phyloP scores from a whole-genome alignment of 768 basidiomycete genomes.

The Omphalotus guepiniiformis region DNA sequence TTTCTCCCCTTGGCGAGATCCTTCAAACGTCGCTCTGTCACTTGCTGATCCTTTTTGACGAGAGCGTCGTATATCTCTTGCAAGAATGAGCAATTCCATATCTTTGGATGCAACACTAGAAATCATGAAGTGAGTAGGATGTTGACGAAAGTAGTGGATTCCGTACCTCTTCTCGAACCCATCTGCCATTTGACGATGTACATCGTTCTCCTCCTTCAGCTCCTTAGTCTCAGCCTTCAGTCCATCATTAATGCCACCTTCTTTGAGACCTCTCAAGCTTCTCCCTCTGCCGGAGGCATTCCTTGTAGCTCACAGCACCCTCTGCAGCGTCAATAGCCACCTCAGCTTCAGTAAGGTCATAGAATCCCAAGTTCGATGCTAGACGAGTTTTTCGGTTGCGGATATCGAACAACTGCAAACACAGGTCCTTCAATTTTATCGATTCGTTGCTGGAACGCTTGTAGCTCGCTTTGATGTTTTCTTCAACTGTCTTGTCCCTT shows the following conservation, averaged over 20 bases:
- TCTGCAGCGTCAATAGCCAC: constrained; percentile 34
- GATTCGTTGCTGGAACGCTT: constrained; percentile 24
- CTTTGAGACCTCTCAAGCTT: constrained; percentile 25
- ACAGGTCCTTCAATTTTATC: constrained; percentile 30
- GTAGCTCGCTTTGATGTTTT: constrained; percentile 30
- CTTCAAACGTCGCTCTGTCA: background rate
- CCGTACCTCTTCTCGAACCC: constrained; percentile 1
- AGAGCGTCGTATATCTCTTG: background rate
- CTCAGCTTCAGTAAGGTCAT: constrained; percentile 39
- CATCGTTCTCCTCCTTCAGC: constrained; percentile 22
- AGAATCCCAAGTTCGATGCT: constrained; percentile 41
- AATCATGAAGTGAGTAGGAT: background rate
- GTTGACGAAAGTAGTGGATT: background rate
- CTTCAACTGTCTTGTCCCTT: constrained; percentile 33
- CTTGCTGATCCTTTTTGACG: background rate
- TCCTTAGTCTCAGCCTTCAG: constrained; percentile 18
- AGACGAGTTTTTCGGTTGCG: constrained; percentile 33
- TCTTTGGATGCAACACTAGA: constrained; percentile 1
- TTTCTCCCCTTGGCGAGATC: constrained; percentile 5
- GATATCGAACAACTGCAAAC: constrained; percentile 35
- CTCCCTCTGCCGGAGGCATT: constrained; percentile 32
- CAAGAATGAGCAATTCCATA: background rate
- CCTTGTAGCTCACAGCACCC: constrained; percentile 28
- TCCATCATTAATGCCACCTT: constrained; percentile 18
- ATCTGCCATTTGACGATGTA: constrained; percentile 7